A percentile compares a stretch with the other conserved stretches of the same genome.
Conservation (phyloP, 2,329 filamentous ascomycete species). For the Aspergillus costaricaensis region DNA sequence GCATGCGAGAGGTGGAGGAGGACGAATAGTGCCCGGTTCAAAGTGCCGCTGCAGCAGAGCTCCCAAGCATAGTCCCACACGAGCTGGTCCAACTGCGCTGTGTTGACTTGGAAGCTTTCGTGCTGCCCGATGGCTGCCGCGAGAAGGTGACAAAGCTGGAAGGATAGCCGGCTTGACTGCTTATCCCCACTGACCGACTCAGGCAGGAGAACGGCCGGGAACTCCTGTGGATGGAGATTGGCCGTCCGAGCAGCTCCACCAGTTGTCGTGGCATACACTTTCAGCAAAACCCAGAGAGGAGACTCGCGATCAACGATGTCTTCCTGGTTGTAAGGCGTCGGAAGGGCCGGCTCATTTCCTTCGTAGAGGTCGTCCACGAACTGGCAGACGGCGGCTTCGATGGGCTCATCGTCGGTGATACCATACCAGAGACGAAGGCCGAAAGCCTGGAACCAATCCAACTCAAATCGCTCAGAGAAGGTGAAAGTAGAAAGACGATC, state of each 20-base stretch:
- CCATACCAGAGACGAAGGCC: conserved; percentile 90
- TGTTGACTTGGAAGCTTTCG: conserved; percentile 55
- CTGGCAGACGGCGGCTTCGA: conserved; percentile 70
- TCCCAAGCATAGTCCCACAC: conserved; percentile 63
- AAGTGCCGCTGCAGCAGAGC: conserved; percentile 59
- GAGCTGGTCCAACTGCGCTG: conserved; percentile 65
- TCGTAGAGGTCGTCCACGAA: conserved; percentile 74
- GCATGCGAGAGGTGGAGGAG: conserved; percentile 71
- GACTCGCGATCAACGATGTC: conserved; percentile 67
- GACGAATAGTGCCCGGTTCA: conserved; percentile 73
- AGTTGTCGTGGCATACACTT: conserved; percentile 65
- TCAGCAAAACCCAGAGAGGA: conserved; percentile 82
- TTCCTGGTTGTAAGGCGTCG: conserved; percentile 73
- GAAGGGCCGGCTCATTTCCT: conserved; percentile 67
- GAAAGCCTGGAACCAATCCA: conserved; percentile 94
- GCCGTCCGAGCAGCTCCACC: conserved; percentile 27
- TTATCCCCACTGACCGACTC: conserved; percentile 75
- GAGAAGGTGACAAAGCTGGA: conserved; percentile 78
- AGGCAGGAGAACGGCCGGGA: conserved; percentile 73
- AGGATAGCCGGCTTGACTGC: conserved; percentile 74
- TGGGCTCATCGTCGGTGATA: conserved; percentile 65
- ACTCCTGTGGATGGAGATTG: conserved; percentile 39
- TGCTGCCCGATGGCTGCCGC: conserved; percentile 45
- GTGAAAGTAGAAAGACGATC: conserved; percentile 78
- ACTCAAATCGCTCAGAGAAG: conserved; percentile 77